A percentile compares a stretch with the other conserved stretches of the same genome.
phyloP scores from a whole-genome alignment of 768 basidiomycete species.

The Thelephora ganbajun region DNA sequence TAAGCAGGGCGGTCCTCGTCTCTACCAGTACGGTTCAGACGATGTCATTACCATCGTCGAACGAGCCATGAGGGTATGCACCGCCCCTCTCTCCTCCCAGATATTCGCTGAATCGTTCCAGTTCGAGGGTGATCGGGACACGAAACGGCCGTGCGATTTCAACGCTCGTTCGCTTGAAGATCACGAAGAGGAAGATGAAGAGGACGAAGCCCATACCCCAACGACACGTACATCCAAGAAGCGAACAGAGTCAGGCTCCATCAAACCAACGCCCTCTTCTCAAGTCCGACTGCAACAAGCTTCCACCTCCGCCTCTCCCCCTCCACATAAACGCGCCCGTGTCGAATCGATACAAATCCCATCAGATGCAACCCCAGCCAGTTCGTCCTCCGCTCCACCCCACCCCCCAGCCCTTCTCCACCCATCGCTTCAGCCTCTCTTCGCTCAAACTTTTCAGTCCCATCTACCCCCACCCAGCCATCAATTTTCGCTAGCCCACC shows the following conservation, averaged over 20 bases:
- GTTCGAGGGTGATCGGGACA: constrained; percentile 40
- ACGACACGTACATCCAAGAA: neutral
- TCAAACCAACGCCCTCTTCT: neutral
- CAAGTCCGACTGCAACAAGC: neutral
- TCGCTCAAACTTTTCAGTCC: neutral
- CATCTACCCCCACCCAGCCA: neutral
- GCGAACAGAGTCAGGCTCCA: neutral
- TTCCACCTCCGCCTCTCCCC: neutral
- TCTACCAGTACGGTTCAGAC: constrained; percentile 69
- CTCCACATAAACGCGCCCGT: neutral
- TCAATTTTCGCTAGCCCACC: neutral
- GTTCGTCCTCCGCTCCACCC: neutral
- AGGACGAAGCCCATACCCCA: too few species aligned
- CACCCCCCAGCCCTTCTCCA: neutral
- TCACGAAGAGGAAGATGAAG: constrained; percentile 25
- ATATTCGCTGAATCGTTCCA: constrained; percentile 8
- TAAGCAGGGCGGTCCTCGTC: constrained; percentile 65
- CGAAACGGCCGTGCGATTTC: constrained; percentile 35
- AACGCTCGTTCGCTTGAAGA: constrained; percentile 19
- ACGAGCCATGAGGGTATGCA: constrained; percentile 41
- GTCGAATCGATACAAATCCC: neutral
- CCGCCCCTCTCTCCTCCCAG: constrained; percentile 1
- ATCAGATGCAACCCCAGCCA: neutral
- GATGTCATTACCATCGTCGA: constrained; percentile 61
- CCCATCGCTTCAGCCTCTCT: neutral